Percentiles rank a stretch among this genome's conserved stretches.
phyloP scores from a whole-genome alignment of 73 alveolate species.

The Halteria grandinella region DNA sequence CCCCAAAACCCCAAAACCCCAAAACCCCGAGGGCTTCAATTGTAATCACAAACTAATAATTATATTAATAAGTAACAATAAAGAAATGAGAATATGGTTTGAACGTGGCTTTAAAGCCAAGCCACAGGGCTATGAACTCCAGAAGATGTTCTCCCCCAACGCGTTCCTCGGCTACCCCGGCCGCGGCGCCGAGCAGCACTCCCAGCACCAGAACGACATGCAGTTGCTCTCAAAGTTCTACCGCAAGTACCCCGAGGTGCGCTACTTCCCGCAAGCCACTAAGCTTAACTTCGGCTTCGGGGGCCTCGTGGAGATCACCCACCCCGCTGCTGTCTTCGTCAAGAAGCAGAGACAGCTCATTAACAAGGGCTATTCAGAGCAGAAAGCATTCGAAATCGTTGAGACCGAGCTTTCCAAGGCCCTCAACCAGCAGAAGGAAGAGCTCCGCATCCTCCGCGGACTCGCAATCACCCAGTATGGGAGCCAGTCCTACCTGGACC shows the following conservation, averaged over 20 bases:
- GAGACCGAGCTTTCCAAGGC: conserved; percentile 37
- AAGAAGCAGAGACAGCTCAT: conserved; percentile 28
- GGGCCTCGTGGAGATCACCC: not conserved
- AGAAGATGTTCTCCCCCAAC: not conserved
- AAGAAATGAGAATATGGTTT: conserved; percentile 36
- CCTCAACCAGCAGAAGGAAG: conserved; percentile 47
- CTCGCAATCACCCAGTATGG: conserved; percentile 38
- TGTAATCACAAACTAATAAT: not conserved
- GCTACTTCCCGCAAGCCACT: conserved; percentile 10
- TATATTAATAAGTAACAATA: too few species aligned
- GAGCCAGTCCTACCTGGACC: conserved; percentile 54
- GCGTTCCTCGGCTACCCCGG: conserved; percentile 1
- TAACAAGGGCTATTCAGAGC: conserved; percentile 59
- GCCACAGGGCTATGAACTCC: conserved; percentile 7
- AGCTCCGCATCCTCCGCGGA: conserved; percentile 57
- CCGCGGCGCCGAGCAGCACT: not conserved
- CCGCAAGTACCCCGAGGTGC: conserved; percentile 30
- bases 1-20: too few species aligned
- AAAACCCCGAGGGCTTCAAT: too few species aligned
- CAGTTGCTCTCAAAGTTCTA: conserved; percentile 1
- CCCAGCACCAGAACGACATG: not conserved
- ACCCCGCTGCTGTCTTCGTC: conserved; percentile 49
- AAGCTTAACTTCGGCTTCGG: not conserved
- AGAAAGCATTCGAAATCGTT: conserved; percentile 43
- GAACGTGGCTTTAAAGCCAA: conserved; percentile 43